phyloP scores from a whole-genome alignment of 2,329 filamentous ascomycete genomes.

The Paecilomyces niveus region DNA sequence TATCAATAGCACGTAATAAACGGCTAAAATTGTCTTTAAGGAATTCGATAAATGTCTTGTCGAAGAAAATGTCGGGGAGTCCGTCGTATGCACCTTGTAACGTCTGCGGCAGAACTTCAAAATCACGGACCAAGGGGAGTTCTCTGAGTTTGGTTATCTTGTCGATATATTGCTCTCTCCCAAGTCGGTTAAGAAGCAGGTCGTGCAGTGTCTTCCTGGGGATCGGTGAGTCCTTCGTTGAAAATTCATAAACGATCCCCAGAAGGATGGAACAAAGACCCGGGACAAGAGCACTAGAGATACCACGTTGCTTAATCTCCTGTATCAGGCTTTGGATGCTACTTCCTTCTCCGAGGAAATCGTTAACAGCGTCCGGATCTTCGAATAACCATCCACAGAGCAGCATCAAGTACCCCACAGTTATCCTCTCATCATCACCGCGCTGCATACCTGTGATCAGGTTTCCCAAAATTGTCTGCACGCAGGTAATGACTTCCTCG shows the following conservation, averaged over 20 bases:
- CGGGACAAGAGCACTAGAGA: conserved; percentile 61
- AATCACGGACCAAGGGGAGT: conserved; percentile 75
- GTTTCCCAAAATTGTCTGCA: conserved; percentile 81
- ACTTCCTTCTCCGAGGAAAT: conserved; percentile 86
- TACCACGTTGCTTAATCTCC: conserved; percentile 56
- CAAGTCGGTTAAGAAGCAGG: conserved; percentile 67
- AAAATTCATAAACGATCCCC: conserved; percentile 91
- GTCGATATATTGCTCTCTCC: conserved; percentile 81
- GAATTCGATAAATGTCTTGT: conserved; percentile 81
- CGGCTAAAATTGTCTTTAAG: conserved; percentile 94
- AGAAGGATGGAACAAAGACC: conserved; percentile 79
- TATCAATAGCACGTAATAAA: conserved; percentile 75
- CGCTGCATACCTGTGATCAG: conserved; percentile 72
- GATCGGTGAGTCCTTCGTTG: conserved; percentile 91
- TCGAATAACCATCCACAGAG: conserved; percentile 88
- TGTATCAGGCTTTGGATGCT: conserved; percentile 83
- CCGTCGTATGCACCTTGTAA: conserved; percentile 46
- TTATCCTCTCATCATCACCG: conserved; percentile 68
- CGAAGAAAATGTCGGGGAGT: conserved; percentile 77
- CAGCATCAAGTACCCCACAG: conserved; percentile 82
- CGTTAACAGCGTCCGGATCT: conserved; percentile 82
- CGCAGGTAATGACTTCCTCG: conserved; percentile 90
- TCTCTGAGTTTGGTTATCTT: conserved; percentile 69
- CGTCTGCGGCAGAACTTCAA: conserved; percentile 74
- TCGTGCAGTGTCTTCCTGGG: conserved; percentile 73